phyloP scores from a whole-genome alignment of 1,284 basidiomycete genomes.

The Prillingera fragicola region DNA sequence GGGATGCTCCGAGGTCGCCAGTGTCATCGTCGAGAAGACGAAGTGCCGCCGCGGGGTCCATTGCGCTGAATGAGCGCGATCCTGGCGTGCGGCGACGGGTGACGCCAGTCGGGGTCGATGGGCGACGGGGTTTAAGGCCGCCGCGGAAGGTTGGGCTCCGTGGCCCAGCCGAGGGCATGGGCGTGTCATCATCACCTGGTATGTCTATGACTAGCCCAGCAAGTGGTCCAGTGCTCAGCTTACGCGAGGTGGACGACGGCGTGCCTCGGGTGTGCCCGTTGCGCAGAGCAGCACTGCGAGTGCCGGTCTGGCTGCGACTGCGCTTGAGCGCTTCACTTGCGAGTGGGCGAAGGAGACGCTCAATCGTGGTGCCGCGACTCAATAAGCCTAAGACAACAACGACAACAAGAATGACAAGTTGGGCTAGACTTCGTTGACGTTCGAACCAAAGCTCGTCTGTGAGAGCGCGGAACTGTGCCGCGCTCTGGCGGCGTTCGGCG shows the following conservation, averaged over 20 bases:
- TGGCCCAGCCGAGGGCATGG: too few relatives aligned
- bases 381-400: slow-evolving; percentile 34
- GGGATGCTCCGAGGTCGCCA: too few relatives aligned
- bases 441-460: slow-evolving; percentile 41
- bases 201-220: slow-evolving; percentile 36
- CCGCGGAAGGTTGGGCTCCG: background rate
- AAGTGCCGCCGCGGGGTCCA: background rate
- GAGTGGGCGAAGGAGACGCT: slow-evolving; percentile 35
- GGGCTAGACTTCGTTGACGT: slow-evolving; percentile 37
- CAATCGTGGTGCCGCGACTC: slow-evolving; percentile 29
- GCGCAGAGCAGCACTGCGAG: too few relatives aligned
- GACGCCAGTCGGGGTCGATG: background rate
- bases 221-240: slow-evolving; percentile 26
- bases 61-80: slow-evolving; percentile 1
- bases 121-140: background rate
- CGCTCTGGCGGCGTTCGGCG: slow-evolving; percentile 28
- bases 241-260: too few relatives aligned
- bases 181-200: too few relatives aligned
- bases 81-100: background rate
- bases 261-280: too few relatives aligned
- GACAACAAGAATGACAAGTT: slow-evolving; percentile 37
- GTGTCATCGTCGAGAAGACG: background rate
- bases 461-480: slow-evolving; percentile 30
- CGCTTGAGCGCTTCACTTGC: slow-evolving; percentile 27
- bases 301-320: slow-evolving; percentile 15